phyloP scores from a whole-genome alignment of 2,329 filamentous ascomycete genomes.

The Penicillium olsonii region DNA sequence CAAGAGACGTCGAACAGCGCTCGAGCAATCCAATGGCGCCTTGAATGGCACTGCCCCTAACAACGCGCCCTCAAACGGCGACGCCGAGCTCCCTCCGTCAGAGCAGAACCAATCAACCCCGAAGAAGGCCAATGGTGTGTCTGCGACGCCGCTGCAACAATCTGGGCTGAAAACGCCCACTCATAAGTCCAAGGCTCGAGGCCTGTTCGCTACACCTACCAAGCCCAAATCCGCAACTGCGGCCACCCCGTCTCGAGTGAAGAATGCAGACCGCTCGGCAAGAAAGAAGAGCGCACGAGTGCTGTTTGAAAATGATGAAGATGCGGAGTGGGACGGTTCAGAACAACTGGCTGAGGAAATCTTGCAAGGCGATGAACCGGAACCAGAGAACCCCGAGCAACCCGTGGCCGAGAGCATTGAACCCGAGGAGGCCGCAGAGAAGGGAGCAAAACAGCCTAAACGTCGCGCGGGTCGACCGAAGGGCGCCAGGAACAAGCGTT shows the following conservation, averaged over 20 bases:
- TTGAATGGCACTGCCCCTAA: conserved; percentile 27
- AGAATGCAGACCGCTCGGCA: conserved; percentile 80
- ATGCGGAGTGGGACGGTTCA: conserved; percentile 62
- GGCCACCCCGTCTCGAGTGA: conserved; percentile 63
- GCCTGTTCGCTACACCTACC: conserved; percentile 44
- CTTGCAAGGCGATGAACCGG: conserved; percentile 48
- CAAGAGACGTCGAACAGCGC: conserved; percentile 37
- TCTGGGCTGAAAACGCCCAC: conserved; percentile 41
- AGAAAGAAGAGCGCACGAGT: conserved; percentile 79
- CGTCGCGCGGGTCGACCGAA: conserved; percentile 60
- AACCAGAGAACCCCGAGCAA: conserved; percentile 22
- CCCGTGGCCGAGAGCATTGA: conserved; percentile 36
- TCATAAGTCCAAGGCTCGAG: conserved; percentile 37
- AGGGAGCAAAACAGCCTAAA: conserved; percentile 50
- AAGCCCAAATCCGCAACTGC: conserved; percentile 30
- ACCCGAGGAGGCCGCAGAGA: conserved; percentile 41
- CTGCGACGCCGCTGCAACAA: conserved; percentile 33
- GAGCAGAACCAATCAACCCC: conserved; percentile 34
- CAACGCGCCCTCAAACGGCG: conserved; percentile 15
- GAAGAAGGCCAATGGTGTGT: conserved; percentile 31
- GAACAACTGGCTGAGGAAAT: conserved; percentile 71
- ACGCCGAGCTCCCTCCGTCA: conserved; percentile 28
- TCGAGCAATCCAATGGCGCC: conserved; percentile 26
- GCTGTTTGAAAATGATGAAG: conserved; percentile 75
- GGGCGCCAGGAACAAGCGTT: conserved; percentile 60